Evolutionary conservation across 345 rosid species (phyloP), one percentile per base, ranked within the genome.

Genomic region (Ceriops tagal): DNA sequence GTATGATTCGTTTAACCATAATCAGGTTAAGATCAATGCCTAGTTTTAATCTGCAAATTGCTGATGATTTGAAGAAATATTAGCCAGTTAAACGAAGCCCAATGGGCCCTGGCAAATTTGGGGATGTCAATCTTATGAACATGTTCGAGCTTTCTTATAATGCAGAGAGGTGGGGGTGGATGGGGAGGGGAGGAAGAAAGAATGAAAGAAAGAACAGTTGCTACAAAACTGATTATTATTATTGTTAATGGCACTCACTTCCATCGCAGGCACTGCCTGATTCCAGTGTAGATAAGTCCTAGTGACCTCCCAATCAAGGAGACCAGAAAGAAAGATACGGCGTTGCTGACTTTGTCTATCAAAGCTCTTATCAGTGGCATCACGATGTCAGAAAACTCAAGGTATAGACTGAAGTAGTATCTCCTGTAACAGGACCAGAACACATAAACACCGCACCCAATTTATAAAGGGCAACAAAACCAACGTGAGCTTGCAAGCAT

Each of bases 191-290:
- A 15, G 18, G 49, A 15, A 43, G 19, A n/a, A 61, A 11, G 31
- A 58, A 46, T 15, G 11, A 58, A 46, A 22, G 11, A 22, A 57
- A 37, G 46, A 24, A 65, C 68, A 74, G 62, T 61, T 59, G 73
- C 39, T 66, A 53, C n/a, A 20, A 51, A 68, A 47, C 27, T 11
- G 55, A 62, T 62, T 43, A 66, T 72, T 56, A 62, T 62, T 43
- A 66, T 72, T 59, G 66, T 43, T 65, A 64, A 53, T 49, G 52
- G 79, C 65, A 64, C 77, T 88, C 83, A 89, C 80, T 91, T 93
- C 98, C 97, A 93, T 59, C 87, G 73, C 49, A 93, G 83, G 58
- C 97, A 87, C 83, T 89, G 97, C 82, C 98, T 84, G 69, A 93
- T 89, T 70, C 97, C 98, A 4, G 96, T 88, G 75, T 89, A 91